These are phyloP conservation scores for Colletotrichum limetticola DNA, from an alignment of 2,329 filamentous ascomycete genomes.

Conservation along the genomic window DNA sequence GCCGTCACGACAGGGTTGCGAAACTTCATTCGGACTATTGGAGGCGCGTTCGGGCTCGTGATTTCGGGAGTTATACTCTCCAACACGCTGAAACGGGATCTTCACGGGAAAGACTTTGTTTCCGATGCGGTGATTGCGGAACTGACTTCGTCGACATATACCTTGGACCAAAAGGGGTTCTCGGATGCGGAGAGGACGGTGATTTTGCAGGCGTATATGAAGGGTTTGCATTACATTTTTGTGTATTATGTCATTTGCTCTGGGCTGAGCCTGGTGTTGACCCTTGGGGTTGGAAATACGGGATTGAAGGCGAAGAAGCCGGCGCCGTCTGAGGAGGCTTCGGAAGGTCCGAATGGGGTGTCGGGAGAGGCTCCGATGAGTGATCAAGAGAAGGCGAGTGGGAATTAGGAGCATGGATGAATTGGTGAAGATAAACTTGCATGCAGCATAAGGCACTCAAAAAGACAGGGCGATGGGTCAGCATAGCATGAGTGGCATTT, in stretches of 20 bases:
- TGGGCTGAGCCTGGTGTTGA: conserved; percentile 34
- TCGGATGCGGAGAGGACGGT: conserved; percentile 29
- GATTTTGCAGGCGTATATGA: conserved; percentile 43
- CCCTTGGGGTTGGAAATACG: conserved; percentile 38
- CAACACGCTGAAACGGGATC: conserved; percentile 39
- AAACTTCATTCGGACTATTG: conserved; percentile 51
- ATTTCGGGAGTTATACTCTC: conserved; percentile 45
- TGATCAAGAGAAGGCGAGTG: background rate
- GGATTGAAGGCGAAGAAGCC: conserved; percentile 35
- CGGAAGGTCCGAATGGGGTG: background rate
- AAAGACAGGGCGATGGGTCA: background rate
- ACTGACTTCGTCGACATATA: conserved; percentile 40
- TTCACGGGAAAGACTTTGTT: conserved; percentile 27
- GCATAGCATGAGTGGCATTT: background rate
- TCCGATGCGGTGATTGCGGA: conserved; percentile 36
- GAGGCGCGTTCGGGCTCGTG: conserved; percentile 48
- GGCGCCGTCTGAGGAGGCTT: background rate
- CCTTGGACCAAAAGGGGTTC: conserved; percentile 36
- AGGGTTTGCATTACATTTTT: conserved; percentile 42
- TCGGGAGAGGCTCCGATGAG: background rate
- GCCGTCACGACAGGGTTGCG: conserved; percentile 50
- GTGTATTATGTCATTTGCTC: conserved; percentile 39
- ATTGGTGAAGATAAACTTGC: background rate
- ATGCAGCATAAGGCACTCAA: background rate
- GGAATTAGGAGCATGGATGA: background rate